Percentiles rank a stretch among this genome's conserved stretches.
These are phyloP conservation scores for Setaria viridis DNA, from an alignment of 202 grass and related monocot species.

Conservation along the genomic window DNA sequence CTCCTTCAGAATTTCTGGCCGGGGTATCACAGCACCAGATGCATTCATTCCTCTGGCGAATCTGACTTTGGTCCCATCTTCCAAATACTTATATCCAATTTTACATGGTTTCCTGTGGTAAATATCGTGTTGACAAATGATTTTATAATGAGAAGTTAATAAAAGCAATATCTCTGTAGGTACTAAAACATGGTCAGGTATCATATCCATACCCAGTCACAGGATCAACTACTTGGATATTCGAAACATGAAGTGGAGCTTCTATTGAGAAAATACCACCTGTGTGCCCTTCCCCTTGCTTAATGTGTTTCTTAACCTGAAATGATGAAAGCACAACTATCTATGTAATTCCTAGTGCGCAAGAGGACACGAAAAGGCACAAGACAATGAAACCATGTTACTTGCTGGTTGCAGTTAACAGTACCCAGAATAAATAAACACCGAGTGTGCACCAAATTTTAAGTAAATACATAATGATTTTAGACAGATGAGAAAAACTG, in stretches of 20 bases:
- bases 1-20: slow-evolving; percentile 95
- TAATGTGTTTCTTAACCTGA: slow-evolving; percentile 98
- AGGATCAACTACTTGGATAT: slow-evolving; percentile 89
- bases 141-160: neutral
- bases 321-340: slow-evolving; percentile 34
- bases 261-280: slow-evolving; percentile 94
- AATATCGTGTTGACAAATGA: neutral
- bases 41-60: slow-evolving; percentile 77
- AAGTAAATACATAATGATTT: neutral
- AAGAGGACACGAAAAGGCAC: neutral
- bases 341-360: neutral
- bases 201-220: slow-evolving; percentile 80
- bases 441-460: neutral
- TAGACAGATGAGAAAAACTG: neutral
- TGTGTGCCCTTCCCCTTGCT: slow-evolving; percentile 85
- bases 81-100: slow-evolving; percentile 79
- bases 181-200: neutral
- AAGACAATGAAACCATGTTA: neutral
- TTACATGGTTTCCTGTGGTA: slow-evolving; percentile 81
- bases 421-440: neutral
- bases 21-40: slow-evolving; percentile 84
- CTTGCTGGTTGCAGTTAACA: neutral
- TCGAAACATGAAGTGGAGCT: slow-evolving; percentile 99
- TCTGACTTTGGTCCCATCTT: slow-evolving; percentile 94
- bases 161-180: neutral